Conservation (phyloP, 129 eudicot genomes). For the Flaveria trinervia region DNA sequence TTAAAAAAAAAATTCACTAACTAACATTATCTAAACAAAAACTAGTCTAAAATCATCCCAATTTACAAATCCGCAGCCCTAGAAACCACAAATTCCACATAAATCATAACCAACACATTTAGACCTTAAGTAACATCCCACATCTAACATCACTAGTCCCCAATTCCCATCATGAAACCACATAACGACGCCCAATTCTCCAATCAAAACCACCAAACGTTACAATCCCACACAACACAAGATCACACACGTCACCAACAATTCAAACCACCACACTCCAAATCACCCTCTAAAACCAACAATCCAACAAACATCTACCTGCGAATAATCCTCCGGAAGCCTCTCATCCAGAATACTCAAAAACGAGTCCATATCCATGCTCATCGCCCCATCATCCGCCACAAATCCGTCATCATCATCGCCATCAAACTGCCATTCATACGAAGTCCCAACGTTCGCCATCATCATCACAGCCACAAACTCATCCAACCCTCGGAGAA, state of each 20-base stretch:
- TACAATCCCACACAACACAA: too few relatives aligned
- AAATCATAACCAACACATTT: background rate
- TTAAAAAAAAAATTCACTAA: background rate
- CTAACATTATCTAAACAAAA: slow-evolving; percentile 11
- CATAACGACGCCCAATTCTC: background rate
- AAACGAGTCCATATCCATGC: slow-evolving; percentile 38
- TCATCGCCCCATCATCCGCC: slow-evolving; percentile 29
- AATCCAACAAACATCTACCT: slow-evolving; percentile 21
- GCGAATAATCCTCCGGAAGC: slow-evolving; percentile 23
- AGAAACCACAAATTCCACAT: slow-evolving; percentile 4
- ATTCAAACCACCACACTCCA: slow-evolving; percentile 3
- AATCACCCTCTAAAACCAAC: background rate
- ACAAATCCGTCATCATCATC: slow-evolving; percentile 25
- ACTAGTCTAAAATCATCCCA: background rate
- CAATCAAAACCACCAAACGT: background rate
- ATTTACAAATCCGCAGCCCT: background rate
- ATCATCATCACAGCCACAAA: slow-evolving; percentile 34
- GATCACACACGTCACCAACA: too few relatives aligned
- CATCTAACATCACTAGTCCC: slow-evolving; percentile 10
- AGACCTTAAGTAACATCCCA: slow-evolving; percentile 1
- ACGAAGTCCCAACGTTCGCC: slow-evolving; percentile 29
- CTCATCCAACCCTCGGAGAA: slow-evolving; percentile 17
- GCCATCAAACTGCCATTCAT: slow-evolving; percentile 16
- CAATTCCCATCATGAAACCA: too few relatives aligned
- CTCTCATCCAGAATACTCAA: slow-evolving; percentile 27